These are phyloP conservation scores for Umbelopsis sp. DNA, from an alignment of 192 early-diverging fungal species.

Conservation along the genomic window DNA sequence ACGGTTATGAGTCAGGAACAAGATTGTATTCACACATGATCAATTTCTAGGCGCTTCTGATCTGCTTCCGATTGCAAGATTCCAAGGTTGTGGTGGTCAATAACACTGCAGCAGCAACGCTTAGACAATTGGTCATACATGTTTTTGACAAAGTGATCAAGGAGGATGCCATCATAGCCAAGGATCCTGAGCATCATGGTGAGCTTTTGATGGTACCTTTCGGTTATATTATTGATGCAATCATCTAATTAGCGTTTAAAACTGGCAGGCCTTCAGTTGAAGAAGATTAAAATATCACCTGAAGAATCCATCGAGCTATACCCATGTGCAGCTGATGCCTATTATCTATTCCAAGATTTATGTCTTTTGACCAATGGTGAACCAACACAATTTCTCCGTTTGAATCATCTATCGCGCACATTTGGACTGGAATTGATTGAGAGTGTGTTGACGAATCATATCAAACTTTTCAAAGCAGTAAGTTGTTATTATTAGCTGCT, in stretches of 20 bases:
- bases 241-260: background rate
- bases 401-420: conserved; percentile 60
- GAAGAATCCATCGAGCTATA: conserved; percentile 44
- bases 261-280: background rate
- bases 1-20: background rate
- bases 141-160: conserved; percentile 82
- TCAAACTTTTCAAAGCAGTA: conserved; percentile 74
- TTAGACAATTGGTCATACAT: conserved; percentile 81
- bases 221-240: background rate
- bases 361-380: conserved; percentile 77
- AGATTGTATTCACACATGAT: background rate
- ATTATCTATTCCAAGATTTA: conserved; percentile 87
- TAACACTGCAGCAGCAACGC: conserved; percentile 85
- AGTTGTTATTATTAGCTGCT: background rate
- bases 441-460: conserved; percentile 81
- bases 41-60: conserved; percentile 63
- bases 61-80: conserved; percentile 86
- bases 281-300: conserved; percentile 21
- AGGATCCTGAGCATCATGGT: background rate
- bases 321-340: conserved; percentile 81
- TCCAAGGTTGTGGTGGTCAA: conserved; percentile 80
- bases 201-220: background rate
- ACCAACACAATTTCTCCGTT: conserved; percentile 61
- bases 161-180: conserved; percentile 51
- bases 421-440: conserved; percentile 95